Base-by-base conservation (phyloP, 208 protist genomes). In the Trichomonas vaginalis region DNA sequence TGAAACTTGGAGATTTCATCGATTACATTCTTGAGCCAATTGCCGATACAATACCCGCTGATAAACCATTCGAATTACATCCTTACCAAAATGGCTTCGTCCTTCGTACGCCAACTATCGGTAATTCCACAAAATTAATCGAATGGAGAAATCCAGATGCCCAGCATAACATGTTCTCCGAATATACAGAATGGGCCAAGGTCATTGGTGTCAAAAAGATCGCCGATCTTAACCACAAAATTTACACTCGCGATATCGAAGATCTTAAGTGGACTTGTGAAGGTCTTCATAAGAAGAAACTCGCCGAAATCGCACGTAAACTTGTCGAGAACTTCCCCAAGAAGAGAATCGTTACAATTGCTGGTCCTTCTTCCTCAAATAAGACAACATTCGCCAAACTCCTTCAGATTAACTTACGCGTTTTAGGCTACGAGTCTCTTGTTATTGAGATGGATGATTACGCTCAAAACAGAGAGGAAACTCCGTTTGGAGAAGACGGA, bases 371-470 rank as follows among this genome's bases (percentile, higher is more conserved):
- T 17, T 95, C 86, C 17, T 80, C 49, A 23, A 79, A 79, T 27
- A 95, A 95, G 42, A 95, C 92, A 45, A 95, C 92, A 21, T 95
- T 95, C 37, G 92, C 92, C 17, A 80, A 79, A 45, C 2, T 37
- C 21, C 46, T 95, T 23, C 47, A 17, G 6, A 95, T 95, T 47
- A 37, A 32, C 27, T 45, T 95, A 35, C 47, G 40, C 8, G 49
- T 95, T 32, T 32, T 45, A 47, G 92, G 92, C 6, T 79, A 80
- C 82, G 10, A 80, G 37, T 79, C 92, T 47, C 14, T 80, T 37
- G 92, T 61, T 12, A 80, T 95, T 27, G 92, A 95, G 46, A 79
- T 95, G 49, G 92, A 95, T 80, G 92, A 80, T 46, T 95, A 95
- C 27, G 42, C 27, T 14, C 40, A 45, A 15, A 47, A 92, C 10